A percentile compares a stretch with the other conserved stretches of the same genome.
Conservation (phyloP, 2,329 filamentous ascomycete species). For the Cordyceps tenuipes region DNA sequence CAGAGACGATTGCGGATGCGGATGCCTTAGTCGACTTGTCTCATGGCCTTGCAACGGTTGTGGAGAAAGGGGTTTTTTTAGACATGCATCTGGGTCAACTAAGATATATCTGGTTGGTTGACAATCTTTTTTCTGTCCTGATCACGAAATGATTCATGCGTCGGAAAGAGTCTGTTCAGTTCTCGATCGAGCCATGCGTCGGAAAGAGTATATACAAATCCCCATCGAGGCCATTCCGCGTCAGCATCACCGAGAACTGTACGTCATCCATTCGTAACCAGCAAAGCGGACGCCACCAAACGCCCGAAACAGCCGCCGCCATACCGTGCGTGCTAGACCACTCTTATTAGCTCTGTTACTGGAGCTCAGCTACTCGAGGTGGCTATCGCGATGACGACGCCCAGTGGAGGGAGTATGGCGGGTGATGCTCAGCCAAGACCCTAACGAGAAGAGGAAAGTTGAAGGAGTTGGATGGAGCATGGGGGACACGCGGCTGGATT, state of each 20-base stretch:
- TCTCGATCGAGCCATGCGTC: neutral
- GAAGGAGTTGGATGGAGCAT: neutral
- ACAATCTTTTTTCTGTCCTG: neutral
- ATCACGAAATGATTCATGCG: neutral
- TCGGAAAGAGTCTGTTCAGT: neutral
- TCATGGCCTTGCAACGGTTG: neutral
- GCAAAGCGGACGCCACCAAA: neutral
- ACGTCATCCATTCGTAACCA: neutral
- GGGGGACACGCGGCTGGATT: neutral
- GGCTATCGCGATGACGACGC: neutral
- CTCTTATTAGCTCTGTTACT: neutral
- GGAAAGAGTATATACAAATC: no score
- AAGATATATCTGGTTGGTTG: no score
- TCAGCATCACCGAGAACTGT: neutral
- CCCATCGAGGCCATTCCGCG: no score
- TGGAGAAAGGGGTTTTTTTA: neutral
- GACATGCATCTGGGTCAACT: no score
- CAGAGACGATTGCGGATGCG: constrained; percentile 3
- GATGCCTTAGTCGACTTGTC: constrained; percentile 1
- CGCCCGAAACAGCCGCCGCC: neutral
- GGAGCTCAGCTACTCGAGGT: neutral
- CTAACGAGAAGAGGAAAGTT: neutral
- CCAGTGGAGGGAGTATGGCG: constrained; percentile 2
- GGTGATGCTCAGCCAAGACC: neutral
- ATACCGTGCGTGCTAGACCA: neutral